Base-by-base conservation (phyloP, 805 yeast species). In the Debaryomyces prosopidis region DNA sequence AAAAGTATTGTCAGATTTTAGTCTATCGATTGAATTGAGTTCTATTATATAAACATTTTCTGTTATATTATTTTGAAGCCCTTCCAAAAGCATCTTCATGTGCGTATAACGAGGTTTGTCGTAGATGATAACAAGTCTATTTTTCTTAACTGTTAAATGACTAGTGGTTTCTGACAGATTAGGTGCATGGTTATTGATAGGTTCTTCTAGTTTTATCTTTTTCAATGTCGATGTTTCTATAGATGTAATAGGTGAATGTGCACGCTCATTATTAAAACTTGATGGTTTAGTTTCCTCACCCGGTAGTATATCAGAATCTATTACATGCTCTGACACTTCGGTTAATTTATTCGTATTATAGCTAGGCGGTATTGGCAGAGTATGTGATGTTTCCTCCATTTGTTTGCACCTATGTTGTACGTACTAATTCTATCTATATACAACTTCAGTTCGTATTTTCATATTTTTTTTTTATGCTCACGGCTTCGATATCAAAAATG, bases 21-120 rank as follows among this genome's bases (percentile, higher is more conserved):
- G 33, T 7, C 42, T 40, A 8, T 48, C 48, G 11, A 61, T 41
- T 6, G 52, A 40, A 28, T 52, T 52, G 23, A 63, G 44, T 33
- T 59, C 62, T 7, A 65, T 34, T 11, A 58, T 54, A 1, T 61
- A 54, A 7, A 58, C 49, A 14, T 35, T 44, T 28, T 58, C 60
- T 31, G 49, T 39, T 2, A 52, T 51, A 9, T 47, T 37, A 20
- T 50, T 51, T 20, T 53, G 43, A 23, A 65, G 52, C 43, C 62
- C 62, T 20, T 59, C 51, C 4, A 63, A n/a, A 38, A 60, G 68
- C 46, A 49, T 49, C 33, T 55, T 61, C 46, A 63, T 56, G 43
- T 59, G 66, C 36, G 57, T 52, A 48, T 54, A 60, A 26, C 58
- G 52, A 1, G 68, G 71, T 34, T 57, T 55, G 42, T 63, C 69